A percentile compares a stretch with the other conserved stretches of the same genome.
phyloP scores from a whole-genome alignment of 768 basidiomycete species.

The Phanerochaete sordida region DNA sequence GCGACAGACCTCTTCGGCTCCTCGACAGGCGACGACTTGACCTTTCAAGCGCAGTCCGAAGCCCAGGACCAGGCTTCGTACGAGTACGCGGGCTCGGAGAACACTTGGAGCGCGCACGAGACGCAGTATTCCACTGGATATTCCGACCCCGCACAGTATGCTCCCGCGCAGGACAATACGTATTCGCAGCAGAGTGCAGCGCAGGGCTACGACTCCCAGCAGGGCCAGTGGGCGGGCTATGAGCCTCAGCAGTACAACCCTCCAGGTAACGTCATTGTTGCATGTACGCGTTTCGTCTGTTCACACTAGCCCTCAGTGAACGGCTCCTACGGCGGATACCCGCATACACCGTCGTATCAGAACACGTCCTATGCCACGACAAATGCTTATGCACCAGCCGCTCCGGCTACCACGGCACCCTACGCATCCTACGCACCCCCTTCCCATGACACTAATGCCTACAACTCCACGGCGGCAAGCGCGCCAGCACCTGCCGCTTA shows the following conservation, averaged over 20 bases:
- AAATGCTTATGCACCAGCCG: slow-evolving; percentile 11
- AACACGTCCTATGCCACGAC: neutral
- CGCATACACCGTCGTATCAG: neutral
- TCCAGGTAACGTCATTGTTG: slow-evolving; percentile 9
- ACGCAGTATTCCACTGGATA: neutral
- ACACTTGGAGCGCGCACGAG: slow-evolving; percentile 5
- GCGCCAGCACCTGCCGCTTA: slow-evolving; percentile 22
- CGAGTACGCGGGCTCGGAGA: slow-evolving; percentile 6
- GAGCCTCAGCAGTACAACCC: slow-evolving; percentile 4
- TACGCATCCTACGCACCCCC: slow-evolving; percentile 20
- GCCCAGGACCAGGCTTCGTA: neutral
- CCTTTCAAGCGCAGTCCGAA: neutral
- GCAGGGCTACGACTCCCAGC: slow-evolving; percentile 9
- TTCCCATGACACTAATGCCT: slow-evolving; percentile 13
- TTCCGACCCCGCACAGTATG: neutral
- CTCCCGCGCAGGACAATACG: neutral
- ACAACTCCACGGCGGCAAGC: slow-evolving; percentile 19
- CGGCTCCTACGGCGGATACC: neutral
- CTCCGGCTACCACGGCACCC: slow-evolving; percentile 21
- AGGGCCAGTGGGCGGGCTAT: slow-evolving; percentile 10
- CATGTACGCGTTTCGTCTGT: neutral
- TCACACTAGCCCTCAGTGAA: slow-evolving; percentile 4
- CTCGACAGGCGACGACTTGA: slow-evolving; percentile 1
- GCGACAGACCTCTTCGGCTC: slow-evolving; percentile 23
- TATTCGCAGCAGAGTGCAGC: slow-evolving; percentile 9